Evolutionary conservation across 2,329 filamentous ascomycete species (phyloP).

Genomic region (Meredithiella fracta): DNA sequence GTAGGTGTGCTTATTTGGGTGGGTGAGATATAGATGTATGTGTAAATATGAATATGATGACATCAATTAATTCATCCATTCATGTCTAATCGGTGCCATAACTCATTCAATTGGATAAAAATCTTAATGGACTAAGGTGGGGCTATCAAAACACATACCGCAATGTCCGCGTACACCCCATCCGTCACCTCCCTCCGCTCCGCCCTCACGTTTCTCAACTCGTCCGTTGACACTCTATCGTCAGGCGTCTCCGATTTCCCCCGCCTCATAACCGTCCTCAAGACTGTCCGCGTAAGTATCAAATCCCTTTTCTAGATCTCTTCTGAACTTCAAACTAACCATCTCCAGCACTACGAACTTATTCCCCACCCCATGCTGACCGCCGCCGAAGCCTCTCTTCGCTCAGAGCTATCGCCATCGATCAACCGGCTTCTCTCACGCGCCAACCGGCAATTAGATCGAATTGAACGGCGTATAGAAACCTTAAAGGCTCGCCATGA

Average conservation of each 20-base stretch:
- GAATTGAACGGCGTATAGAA: conserved; percentile 67
- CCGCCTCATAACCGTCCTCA: conserved; percentile 37
- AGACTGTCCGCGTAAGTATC: conserved; percentile 36
- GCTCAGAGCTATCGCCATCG: conserved; percentile 80
- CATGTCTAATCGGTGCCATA: too few species aligned
- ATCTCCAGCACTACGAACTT: conserved; percentile 88
- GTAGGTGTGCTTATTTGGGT: too few species aligned
- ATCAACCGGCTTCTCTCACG: conserved; percentile 62
- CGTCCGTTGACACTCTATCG: conserved; percentile 40
- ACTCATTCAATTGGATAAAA: too few species aligned
- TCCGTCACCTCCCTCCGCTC: conserved; percentile 43
- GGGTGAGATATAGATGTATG: too few species aligned
- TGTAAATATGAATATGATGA: too few species aligned
- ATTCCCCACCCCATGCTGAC: conserved; percentile 72
- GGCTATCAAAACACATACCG: too few species aligned
- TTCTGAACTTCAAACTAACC: neutral
- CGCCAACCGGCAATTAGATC: conserved; percentile 69
- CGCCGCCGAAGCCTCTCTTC: conserved; percentile 65
- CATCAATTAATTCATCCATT: too few species aligned
- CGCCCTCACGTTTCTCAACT: conserved; percentile 44
- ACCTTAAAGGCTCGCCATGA: conserved; percentile 69
- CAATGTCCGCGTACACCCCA: conserved; percentile 28
- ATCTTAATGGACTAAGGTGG: too few species aligned
- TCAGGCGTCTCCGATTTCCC: conserved; percentile 42
- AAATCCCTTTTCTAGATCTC: neutral